These are phyloP conservation scores for Chrysochromulina parva DNA, from an alignment of 78 protist species.

Conservation along the genomic window DNA sequence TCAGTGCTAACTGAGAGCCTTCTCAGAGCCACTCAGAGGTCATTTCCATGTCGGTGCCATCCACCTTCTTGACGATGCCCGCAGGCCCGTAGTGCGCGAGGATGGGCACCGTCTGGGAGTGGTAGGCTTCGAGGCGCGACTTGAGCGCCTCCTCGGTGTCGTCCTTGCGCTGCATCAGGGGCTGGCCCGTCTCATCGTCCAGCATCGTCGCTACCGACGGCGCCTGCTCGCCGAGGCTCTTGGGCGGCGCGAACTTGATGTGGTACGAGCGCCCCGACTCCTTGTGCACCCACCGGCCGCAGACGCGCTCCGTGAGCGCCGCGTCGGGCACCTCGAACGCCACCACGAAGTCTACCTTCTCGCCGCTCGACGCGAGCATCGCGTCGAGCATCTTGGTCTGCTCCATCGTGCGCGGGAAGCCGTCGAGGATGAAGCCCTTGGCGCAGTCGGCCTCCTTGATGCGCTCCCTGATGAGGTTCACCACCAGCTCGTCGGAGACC, in stretches of 20 bases:
- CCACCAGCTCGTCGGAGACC: neutral
- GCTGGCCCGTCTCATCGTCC: conserved; percentile 91
- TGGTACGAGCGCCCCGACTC: conserved; percentile 86
- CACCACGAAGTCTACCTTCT: neutral
- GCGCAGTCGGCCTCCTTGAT: neutral
- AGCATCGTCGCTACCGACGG: neutral
- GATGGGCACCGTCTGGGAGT: conserved; percentile 44
- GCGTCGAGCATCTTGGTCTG: conserved; percentile 78
- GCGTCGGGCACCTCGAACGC: conserved; percentile 54
- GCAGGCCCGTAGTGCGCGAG: neutral
- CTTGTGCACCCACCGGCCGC: conserved; percentile 88
- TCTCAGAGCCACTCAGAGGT: too few species aligned
- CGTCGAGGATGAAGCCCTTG: conserved; percentile 92
- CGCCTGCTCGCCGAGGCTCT: neutral
- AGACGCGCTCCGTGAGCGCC: conserved; percentile 77
- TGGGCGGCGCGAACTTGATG: conserved; percentile 77
- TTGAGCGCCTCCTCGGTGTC: conserved; percentile 76
- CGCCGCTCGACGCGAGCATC: neutral
- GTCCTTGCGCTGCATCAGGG: conserved; percentile 84
- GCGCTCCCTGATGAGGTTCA: neutral
- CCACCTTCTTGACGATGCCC: neutral
- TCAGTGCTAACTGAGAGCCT: too few species aligned
- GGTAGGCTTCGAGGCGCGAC: conserved; percentile 66
- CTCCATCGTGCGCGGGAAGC: conserved; percentile 93
- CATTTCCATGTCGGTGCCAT: too few species aligned